Evolutionary conservation across 2,329 filamentous ascomycete species (phyloP), one percentile per base, ranked within the genome.

Genomic region (Alternaria sp.): DNA sequence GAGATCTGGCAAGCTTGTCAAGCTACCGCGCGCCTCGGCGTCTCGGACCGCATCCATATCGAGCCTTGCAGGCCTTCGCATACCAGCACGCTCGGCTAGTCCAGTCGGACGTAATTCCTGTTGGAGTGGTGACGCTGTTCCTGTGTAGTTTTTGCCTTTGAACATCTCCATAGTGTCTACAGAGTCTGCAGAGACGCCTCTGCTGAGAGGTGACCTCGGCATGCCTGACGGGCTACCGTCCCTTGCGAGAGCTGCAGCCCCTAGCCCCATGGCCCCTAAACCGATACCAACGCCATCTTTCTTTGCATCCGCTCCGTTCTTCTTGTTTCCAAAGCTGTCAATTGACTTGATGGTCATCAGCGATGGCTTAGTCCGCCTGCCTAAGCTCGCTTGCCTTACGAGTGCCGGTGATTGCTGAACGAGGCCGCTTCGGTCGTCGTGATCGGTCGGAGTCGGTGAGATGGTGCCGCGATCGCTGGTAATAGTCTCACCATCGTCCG

Each of bases 1-100:
- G 61, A 99, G 82, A 75, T 98, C 95, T 0, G 94, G 91, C 60
- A 99, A 82, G 78, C 94, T 97, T 1, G 95, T 98, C 64, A 97
- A 83, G 75, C 94, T 97, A 4, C 93, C 94, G 72, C 95, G 88
- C 1, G 90, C 87, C 77, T 97, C 93, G 16, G 92, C 91, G 52
- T 90, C 88, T 65, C 88, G 87, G 4, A 96, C 91, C 4, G 91
- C 91, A 72, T 94, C 89, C 24, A 97, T 90, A 73, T 97, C 89
- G 4, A 97, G 81, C 36, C 87, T 87, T 4, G 92, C 91, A 32
- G 94, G 94, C 59, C 82, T 73, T 57, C 75, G 76, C 51, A 76
- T 75, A 26, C 79, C 82, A 20, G 78, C 75, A 49, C 81, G 78
- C 28, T 80, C 79, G 6, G 78, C 78, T n/a, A 82, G 64, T 59